Evolutionary conservation across 441 rosid genomes (phyloP), one percentile per base, ranked within the genome.

Genomic region (Pelargonium cotyledonis): DNA sequence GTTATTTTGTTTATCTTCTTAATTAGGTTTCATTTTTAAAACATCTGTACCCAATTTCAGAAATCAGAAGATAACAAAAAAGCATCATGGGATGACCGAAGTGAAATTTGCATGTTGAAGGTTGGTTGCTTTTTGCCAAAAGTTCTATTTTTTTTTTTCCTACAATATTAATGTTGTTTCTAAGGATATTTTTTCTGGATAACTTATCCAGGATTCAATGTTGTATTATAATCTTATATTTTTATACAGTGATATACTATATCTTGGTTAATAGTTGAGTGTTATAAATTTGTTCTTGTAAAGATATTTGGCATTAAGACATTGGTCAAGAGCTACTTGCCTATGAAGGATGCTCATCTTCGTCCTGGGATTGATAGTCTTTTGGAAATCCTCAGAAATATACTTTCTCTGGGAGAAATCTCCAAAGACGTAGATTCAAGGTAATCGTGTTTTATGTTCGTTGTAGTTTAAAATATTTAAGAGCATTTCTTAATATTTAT

Each of bases 231-330:
- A 23, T 60, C 23, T 60, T 60, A 10, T 43, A 43, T 43, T 1
- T 43, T 43, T 29, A 41, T 0, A 21, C 49, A 29, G 31, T 66
- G 63, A 65, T 69, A 70, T 75, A 57, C 58, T 46, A 58, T 74
- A 62, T 53, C 67, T 60, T 78, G 67, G 70, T 66, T 35, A 35
- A 35, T 35, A 35, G 5, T 35, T 35, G 40, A 35, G 40, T 23
- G 35, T 60, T 31, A 23, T 60, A n/a, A 23, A 40, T 21, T 57
- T 65, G 10, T 65, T 51, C 65, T 21, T 62, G 19, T 75, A 73
- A 84, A 95, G 99, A 82, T 92, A 74, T 95, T 88, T 81, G 99
- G 97, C 70, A 82, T 95, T 73, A 95, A 95, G 85, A 83, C 96
- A 66, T 80, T 96, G 79, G 99, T 92, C 67, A 92, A 91, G 80